A percentile compares a stretch with the other conserved stretches of the same genome.
Conservation (phyloP, 768 basidiomycete species). For the Saitozyma sp. region DNA sequence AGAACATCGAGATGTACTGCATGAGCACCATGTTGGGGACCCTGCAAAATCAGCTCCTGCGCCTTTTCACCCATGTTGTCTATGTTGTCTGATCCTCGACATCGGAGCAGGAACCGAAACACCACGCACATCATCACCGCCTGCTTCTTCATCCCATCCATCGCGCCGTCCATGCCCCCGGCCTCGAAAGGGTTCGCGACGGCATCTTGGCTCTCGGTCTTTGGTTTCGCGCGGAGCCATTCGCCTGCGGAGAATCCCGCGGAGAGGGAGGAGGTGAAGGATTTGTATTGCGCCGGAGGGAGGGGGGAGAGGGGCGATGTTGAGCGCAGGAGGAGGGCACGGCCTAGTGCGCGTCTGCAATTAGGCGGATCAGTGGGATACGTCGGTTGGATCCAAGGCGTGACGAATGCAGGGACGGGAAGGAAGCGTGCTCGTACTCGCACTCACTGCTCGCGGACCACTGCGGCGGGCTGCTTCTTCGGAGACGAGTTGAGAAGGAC, state of each 20-base stretch:
- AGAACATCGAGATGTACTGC: constrained; percentile 99
- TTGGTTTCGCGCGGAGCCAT: constrained; percentile 78
- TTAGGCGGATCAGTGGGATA: no score
- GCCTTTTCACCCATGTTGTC: neutral
- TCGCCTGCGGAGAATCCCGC: constrained; percentile 58
- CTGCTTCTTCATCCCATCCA: constrained; percentile 98
- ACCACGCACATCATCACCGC: constrained; percentile 92
- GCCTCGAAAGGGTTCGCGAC: constrained; percentile 84
- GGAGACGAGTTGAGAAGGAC: constrained; percentile 78
- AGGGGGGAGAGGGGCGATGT: constrained; percentile 79
- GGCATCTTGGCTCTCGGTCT: constrained; percentile 57
- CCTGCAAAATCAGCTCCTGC: constrained; percentile 32
- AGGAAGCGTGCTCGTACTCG: neutral
- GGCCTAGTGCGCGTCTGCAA: constrained; percentile 59
- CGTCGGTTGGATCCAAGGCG: neutral
- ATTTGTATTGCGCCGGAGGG: constrained; percentile 49
- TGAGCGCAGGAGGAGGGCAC: constrained; percentile 78
- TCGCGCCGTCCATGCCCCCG: constrained; percentile 94
- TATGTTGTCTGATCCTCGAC: neutral
- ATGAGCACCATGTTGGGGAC: constrained; percentile 85
- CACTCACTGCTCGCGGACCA: constrained; percentile 88
- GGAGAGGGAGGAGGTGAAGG: constrained; percentile 47
- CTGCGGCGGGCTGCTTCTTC: constrained; percentile 72
- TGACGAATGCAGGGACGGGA: neutral
- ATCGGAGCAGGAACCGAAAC: neutral